These are phyloP conservation scores for Globisporangium middletonii DNA, from an alignment of 352 stramenopile genomes.

Conservation along the genomic window DNA sequence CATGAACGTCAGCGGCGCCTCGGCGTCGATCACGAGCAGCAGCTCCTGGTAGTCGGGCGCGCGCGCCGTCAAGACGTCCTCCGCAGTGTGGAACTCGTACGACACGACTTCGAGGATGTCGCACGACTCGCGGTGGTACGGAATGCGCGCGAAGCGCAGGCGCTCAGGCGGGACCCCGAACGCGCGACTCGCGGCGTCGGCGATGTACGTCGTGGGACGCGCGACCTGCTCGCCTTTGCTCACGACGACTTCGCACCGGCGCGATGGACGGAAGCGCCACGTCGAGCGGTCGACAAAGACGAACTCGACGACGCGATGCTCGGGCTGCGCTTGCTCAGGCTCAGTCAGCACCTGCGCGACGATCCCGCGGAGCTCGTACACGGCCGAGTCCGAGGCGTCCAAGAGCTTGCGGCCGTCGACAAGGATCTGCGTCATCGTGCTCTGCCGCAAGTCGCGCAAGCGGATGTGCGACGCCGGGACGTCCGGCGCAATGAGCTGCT, in stretches of 20 bases:
- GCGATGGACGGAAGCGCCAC: constrained; percentile 56
- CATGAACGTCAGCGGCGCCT: constrained; percentile 32
- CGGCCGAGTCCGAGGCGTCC: constrained; percentile 58
- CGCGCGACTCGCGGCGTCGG: constrained; percentile 22
- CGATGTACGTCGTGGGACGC: constrained; percentile 32
- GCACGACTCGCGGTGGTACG: constrained; percentile 54
- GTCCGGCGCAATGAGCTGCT: constrained; percentile 22
- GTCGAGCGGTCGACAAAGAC: constrained; percentile 57
- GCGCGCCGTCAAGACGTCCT: constrained; percentile 20
- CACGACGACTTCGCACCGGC: constrained; percentile 54
- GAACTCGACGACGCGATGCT: constrained; percentile 61
- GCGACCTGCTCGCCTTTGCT: constrained; percentile 24
- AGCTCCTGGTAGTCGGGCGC: constrained; percentile 57
- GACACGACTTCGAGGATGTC: constrained; percentile 70
- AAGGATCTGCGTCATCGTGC: constrained; percentile 58
- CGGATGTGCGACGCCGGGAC: constrained; percentile 40
- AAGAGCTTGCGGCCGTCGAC: constrained; percentile 53
- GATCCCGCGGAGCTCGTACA: constrained; percentile 75
- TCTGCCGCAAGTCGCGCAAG: constrained; percentile 62
- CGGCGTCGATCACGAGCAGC: constrained; percentile 55
- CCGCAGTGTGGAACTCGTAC: constrained; percentile 29
- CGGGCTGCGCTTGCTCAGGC: constrained; percentile 35
- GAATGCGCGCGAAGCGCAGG: constrained; percentile 51
- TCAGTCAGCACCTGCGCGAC: constrained; percentile 59
- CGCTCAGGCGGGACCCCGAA: constrained; percentile 48